These are phyloP conservation scores for Ephemerocybe angulata DNA, from an alignment of 768 basidiomycete species.

Conservation along the genomic window DNA sequence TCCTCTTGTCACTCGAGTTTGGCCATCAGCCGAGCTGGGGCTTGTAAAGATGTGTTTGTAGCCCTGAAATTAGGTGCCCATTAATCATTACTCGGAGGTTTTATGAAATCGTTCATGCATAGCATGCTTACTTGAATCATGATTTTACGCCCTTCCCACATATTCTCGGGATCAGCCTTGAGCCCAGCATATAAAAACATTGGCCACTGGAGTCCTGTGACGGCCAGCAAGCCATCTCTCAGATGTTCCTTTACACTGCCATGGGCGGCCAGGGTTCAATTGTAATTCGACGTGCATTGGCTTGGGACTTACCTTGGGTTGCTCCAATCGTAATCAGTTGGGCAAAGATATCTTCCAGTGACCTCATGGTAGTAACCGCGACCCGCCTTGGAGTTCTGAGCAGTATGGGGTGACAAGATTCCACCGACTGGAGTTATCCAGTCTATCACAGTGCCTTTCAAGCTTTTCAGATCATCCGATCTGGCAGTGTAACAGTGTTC, in stretches of 20 bases:
- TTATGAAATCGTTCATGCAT: background rate
- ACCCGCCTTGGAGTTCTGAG: background rate
- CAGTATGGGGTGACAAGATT: background rate
- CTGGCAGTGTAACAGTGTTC: background rate
- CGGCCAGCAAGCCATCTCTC: background rate
- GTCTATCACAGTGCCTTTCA: background rate
- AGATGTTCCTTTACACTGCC: background rate
- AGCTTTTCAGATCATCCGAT: background rate
- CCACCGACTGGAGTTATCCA: background rate
- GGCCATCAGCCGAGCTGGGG: background rate
- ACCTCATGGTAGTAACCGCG: constrained; percentile 13
- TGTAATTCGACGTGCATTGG: background rate
- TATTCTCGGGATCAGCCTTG: background rate
- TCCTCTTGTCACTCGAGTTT: background rate
- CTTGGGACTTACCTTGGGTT: constrained; percentile 12
- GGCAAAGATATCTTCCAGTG: constrained; percentile 16
- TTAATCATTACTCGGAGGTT: too few relatives aligned
- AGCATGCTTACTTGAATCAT: background rate
- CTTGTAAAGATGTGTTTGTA: background rate
- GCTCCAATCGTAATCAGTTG: constrained; percentile 15
- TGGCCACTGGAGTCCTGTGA: background rate
- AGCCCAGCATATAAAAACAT: background rate
- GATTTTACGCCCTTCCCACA: background rate
- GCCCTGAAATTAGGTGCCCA: background rate
- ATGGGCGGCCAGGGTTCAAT: background rate